A percentile compares a stretch with the other conserved stretches of the same genome.
phyloP scores from a whole-genome alignment of 2,329 filamentous ascomycete species.

The Colletotrichum scovillei region DNA sequence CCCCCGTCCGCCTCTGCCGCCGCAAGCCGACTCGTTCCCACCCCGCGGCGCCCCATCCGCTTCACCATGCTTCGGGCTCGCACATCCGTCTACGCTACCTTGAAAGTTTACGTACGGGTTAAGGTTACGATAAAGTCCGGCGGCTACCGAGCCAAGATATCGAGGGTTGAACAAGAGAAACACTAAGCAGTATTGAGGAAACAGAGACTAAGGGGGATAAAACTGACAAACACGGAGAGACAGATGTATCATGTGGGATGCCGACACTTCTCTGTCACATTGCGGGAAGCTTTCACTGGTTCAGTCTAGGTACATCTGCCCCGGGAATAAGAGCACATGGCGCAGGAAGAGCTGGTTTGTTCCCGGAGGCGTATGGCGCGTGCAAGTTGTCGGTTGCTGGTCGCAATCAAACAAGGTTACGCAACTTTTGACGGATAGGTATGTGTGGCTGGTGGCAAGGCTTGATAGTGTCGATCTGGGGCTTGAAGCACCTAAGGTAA shows the following conservation, averaged over 20 bases:
- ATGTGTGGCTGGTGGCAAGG: slow-evolving; percentile 4
- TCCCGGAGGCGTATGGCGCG: not conserved
- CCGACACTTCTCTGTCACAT: not conserved
- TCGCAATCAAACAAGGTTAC: not conserved
- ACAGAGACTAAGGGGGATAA: not conserved
- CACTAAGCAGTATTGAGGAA: not conserved
- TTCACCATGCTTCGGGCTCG: not conserved
- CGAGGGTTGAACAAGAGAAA: not conserved
- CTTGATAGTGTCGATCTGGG: not conserved
- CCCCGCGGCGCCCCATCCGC: not conserved
- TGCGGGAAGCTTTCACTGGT: not conserved
- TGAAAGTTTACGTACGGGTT: not conserved
- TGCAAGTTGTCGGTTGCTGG: not conserved
- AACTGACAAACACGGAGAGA: not conserved
- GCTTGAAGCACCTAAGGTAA: not conserved
- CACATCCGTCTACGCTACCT: not conserved
- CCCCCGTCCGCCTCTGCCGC: not conserved
- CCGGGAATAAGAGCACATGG: not conserved
- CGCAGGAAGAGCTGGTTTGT: not conserved
- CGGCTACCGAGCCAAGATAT: not conserved
- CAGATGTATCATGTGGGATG: not conserved
- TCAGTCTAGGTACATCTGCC: not conserved
- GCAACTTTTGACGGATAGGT: not conserved
- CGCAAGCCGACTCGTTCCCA: slow-evolving; percentile 2
- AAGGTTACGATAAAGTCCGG: not conserved